Base-by-base conservation (phyloP, 2,329 filamentous ascomycete genomes). In the Xylaria sp. region DNA sequence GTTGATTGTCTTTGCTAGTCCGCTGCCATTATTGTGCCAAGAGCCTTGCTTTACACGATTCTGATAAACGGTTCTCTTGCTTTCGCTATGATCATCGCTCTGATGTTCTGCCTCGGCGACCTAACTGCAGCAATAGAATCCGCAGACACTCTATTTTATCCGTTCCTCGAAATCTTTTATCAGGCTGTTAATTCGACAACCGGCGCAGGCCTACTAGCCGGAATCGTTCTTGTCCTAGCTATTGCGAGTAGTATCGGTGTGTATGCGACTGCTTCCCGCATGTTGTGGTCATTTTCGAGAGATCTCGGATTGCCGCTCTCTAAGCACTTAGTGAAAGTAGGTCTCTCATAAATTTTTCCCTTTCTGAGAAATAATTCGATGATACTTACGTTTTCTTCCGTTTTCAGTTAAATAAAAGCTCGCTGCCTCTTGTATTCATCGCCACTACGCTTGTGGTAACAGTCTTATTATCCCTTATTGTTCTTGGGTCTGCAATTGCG, bases 401-500 rank as follows among this genome's bases (percentile, higher is more conserved):
- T 48, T 6, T 25, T 4, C 57, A 74, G 75, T 66, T 72, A 15
- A 75, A 67, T 57, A 65, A 60, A 41, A 67, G 57, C 33, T 36
- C 71, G 10, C 67, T 78, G 7, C 77, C 76, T 2, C 36, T 75
- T 1, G 62, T 72, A 18, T 60, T 75, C 1, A 73, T 78, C 12
- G 12, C 70, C 0, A 39, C 67, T 2, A 78, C 75, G 0, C 62
- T 75, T 8, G 52, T 49, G 2, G 69, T 75, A 2, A 71, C 76
- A 0, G 60, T 72, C 9, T 57, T 78, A 7, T 54, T 79, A 0
- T 76, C 76, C 1, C 66, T 79, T 1, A 75, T 78, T 49, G 72
- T 72, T 1, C 71, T 79, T 2, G 76, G 75, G 1, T 77, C 76
- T 1, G 54, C 71, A 1, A 72, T 74, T 0, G 84, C 82, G 0